Evolutionary conservation across 2,329 filamentous ascomycete species (phyloP), one percentile per base, ranked within the genome.

Genomic region (Leptographium lundbergii): DNA sequence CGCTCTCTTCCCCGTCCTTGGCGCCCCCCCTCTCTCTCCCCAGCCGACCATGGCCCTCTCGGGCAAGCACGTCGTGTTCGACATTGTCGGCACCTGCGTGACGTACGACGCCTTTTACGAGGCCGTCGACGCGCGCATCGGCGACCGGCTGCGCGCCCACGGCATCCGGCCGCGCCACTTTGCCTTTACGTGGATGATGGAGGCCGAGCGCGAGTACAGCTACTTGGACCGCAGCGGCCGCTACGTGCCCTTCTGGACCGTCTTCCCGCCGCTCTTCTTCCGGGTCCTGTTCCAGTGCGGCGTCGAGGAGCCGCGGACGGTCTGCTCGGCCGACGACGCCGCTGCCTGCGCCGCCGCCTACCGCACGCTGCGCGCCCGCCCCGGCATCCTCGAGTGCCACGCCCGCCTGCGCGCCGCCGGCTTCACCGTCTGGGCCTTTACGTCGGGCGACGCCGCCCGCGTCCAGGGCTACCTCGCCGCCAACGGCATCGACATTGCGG

Each of bases 341-440:
- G 67, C 69, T 50, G 67, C 65, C 25, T 66, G 72, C 45, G 66
- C 73, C 24, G 66, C 65, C n/a, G 67, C 68, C 2, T 77, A 75
- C 61, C 50, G 59, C 24, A 61, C 65, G 50, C 63, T 71, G 0
- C 50, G 67, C 50, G 61, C 72, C n/a, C 61, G 75, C 2, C 66
- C 68, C 6, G 75, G 73, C 0, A 67, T 67, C 1, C 67, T 66
- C 32, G 71, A 75, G 56, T 72, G 70, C 58, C 68, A 77, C 39
- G 62, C 67, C 50, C 70, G 66, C 34, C 65, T 81, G 51, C 66
- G 74, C 6, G 67, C 66, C 0, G 69, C 66, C 1, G 77, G 77
- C 0, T 81, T 78, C 61, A 75, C 73, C 0, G 72, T 80, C 3
- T 81, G 78, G 77, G 74, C 71, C 57, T 69, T 81, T 39, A 80